A percentile compares a stretch with the other conserved stretches of the same genome.
These are phyloP conservation scores for Tylopilus sp. DNA, from an alignment of 768 basidiomycete genomes.

Conservation along the genomic window DNA sequence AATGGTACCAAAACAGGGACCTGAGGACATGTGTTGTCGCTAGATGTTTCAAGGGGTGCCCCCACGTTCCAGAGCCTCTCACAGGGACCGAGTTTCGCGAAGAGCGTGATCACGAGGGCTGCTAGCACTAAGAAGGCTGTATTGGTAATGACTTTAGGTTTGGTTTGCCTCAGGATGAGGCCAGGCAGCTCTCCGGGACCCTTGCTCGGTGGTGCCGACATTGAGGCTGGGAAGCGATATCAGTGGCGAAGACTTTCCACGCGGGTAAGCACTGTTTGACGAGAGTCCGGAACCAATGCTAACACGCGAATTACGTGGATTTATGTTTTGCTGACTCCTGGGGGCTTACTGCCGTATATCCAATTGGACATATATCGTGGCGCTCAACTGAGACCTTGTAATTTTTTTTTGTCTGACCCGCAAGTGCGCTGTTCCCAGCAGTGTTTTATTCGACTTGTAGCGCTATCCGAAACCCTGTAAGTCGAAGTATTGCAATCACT, in stretches of 20 bases:
- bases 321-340: too few relatives aligned
- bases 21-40: constrained; percentile 34
- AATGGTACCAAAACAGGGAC: constrained; percentile 30
- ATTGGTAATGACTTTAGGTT: not conserved
- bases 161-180: not conserved
- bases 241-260: too few relatives aligned
- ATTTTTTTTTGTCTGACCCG: not conserved
- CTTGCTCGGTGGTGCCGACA: constrained; percentile 16
- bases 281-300: too few relatives aligned
- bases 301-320: too few relatives aligned
- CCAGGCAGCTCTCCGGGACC: constrained; percentile 11
- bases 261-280: too few relatives aligned
- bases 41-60: not conserved
- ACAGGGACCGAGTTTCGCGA: constrained; percentile 4
- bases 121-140: constrained; percentile 14
- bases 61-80: constrained; percentile 4
- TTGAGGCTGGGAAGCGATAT: not conserved
- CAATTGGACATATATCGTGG: too few relatives aligned
- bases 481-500: not conserved
- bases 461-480: not conserved
- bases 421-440: not conserved
- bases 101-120: constrained; percentile 14
- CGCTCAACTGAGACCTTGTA: too few relatives aligned
- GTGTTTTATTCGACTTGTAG: not conserved
- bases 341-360: too few relatives aligned